Percentiles rank a stretch among this genome's conserved stretches.
Evolutionary conservation across 306 rosid species (phyloP).

Genomic region (Nissolia schottii): DNA sequence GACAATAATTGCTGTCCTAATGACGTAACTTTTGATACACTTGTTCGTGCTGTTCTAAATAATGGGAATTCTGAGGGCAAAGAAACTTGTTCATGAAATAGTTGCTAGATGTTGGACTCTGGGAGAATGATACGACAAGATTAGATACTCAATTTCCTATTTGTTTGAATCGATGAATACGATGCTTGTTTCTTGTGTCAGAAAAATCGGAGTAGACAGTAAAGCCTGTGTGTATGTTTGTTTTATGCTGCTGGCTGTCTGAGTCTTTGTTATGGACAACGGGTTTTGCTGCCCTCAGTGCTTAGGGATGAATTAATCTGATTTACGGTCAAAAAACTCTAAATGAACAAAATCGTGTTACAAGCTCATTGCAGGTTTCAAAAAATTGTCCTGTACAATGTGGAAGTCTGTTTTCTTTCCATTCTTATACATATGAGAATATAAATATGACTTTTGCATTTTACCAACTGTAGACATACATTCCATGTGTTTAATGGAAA

Average conservation of each 20-base stretch:
- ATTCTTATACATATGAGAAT: neutral
- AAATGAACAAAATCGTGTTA: neutral
- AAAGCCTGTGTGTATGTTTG: neutral
- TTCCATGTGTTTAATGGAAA: no score
- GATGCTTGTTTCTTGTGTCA: neutral
- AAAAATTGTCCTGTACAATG: neutral
- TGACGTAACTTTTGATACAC: constrained; percentile 25
- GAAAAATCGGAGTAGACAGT: neutral
- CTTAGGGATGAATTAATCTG: neutral
- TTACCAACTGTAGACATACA: no score
- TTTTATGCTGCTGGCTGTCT: neutral
- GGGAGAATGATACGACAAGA: neutral
- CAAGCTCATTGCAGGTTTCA: neutral
- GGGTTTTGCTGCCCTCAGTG: neutral
- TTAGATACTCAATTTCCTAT: neutral
- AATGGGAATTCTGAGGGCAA: neutral
- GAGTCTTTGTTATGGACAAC: neutral
- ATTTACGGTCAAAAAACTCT: neutral
- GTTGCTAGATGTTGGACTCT: constrained; percentile 8
- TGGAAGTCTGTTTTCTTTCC: neutral
- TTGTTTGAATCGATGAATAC: neutral
- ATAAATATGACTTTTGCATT: no score
- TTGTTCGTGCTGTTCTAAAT: constrained; percentile 26
- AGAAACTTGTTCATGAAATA: neutral
- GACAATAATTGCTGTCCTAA: constrained; percentile 22